Conservation (phyloP, 2,329 filamentous ascomycete genomes). For the Trichoderma atroviride region DNA sequence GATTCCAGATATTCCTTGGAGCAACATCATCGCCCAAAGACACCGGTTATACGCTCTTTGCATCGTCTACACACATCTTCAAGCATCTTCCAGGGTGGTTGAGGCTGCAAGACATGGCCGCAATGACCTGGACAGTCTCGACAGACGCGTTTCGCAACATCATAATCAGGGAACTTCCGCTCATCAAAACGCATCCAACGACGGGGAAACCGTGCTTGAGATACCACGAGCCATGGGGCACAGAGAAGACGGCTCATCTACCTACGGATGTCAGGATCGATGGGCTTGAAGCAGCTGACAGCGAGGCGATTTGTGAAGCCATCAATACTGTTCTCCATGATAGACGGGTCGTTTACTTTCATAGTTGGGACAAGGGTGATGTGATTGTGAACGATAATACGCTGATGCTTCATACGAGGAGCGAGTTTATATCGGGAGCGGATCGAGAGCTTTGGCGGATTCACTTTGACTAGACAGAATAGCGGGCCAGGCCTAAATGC, state of each 20-base stretch:
- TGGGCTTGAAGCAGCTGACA: conserved; percentile 36
- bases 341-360: conserved; percentile 52
- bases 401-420: conserved; percentile 51
- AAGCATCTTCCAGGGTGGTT: too few relatives aligned
- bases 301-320: conserved; percentile 41
- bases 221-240: conserved; percentile 60
- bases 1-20: too few relatives aligned
- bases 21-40: too few relatives aligned
- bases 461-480: conserved; percentile 46
- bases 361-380: conserved; percentile 59
- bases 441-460: conserved; percentile 55
- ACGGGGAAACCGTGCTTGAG: conserved; percentile 53
- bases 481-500: too few relatives aligned
- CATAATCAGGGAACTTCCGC: conserved; percentile 37
- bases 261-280: conserved; percentile 48
- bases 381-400: conserved; percentile 38
- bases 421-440: conserved; percentile 47
- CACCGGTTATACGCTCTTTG: too few relatives aligned
- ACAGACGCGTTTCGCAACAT: too few relatives aligned
- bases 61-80: too few relatives aligned
- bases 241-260: conserved; percentile 43
- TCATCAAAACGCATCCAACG: conserved; percentile 50
- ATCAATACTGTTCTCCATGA: conserved; percentile 52
- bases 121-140: too few relatives aligned
- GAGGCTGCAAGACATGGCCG: too few relatives aligned